Conservation (phyloP, 2,329 filamentous ascomycete genomes). For the Colletotrichum orchidophilum region DNA sequence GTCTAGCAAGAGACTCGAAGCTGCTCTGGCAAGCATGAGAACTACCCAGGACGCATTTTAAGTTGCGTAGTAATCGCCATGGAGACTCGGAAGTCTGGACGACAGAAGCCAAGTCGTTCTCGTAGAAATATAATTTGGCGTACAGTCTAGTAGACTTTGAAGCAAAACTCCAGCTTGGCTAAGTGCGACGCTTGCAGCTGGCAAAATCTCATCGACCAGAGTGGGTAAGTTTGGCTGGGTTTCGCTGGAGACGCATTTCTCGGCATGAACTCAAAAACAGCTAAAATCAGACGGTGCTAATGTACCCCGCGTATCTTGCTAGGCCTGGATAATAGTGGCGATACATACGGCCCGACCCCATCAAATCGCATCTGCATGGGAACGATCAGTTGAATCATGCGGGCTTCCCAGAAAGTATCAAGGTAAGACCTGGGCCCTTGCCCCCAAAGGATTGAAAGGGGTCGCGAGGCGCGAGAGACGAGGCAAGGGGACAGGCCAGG, state of each 20-base stretch:
- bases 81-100: too few relatives aligned
- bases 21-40: background rate
- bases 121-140: background rate
- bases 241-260: background rate
- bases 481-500: background rate
- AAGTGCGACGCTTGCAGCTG: background rate
- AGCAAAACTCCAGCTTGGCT: background rate
- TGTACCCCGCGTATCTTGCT: constrained; percentile 15
- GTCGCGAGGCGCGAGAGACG: background rate
- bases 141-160: background rate
- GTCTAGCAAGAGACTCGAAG: background rate
- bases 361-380: constrained; percentile 4
- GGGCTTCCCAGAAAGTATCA: background rate
- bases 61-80: background rate
- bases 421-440: background rate
- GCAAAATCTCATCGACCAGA: background rate
- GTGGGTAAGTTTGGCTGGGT: background rate
- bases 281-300: background rate
- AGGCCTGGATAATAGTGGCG: background rate
- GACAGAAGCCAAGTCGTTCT: background rate
- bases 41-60: fast-evolving
- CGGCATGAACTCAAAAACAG: constrained; percentile 6
- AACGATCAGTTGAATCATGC: constrained; percentile 20
- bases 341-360: constrained; percentile 11
- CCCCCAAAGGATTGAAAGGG: background rate